Percentiles rank a stretch among this genome's conserved stretches.
These are phyloP conservation scores for Helicocarpus griseus DNA, from an alignment of 2,329 filamentous ascomycete species.

Conservation along the genomic window DNA sequence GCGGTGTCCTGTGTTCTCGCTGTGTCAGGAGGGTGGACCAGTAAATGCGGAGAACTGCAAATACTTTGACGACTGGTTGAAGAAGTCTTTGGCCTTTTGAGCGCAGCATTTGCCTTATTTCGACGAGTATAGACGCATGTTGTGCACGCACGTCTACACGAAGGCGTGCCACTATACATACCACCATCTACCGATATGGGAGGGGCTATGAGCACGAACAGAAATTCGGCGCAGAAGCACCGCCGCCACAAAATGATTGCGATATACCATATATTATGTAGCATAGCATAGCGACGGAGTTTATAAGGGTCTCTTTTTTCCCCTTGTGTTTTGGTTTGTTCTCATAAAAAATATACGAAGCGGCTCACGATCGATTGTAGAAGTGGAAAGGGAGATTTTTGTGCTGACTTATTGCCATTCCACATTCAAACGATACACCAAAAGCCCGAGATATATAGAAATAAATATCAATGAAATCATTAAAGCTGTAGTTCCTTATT, in stretches of 20 bases:
- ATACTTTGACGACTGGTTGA: constrained; percentile 83
- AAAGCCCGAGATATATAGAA: neutral
- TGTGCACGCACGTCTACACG: no score
- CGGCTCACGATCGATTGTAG: no score
- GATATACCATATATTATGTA: constrained; percentile 4
- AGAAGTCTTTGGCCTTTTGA: constrained; percentile 28
- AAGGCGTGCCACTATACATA: neutral
- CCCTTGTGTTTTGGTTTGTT: neutral
- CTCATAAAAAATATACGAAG: neutral
- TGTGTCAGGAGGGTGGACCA: constrained; percentile 83
- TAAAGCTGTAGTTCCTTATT: no score
- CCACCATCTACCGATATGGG: neutral
- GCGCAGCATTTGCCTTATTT: no score
- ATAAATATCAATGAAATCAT: neutral
- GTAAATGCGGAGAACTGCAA: constrained; percentile 84
- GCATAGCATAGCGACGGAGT: constrained; percentile 13
- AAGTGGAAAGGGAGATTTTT: neutral
- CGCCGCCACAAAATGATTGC: neutral
- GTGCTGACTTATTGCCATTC: neutral
- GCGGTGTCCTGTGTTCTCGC: constrained; percentile 80
- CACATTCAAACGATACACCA: neutral
- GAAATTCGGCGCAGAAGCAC: neutral
- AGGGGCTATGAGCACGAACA: neutral
- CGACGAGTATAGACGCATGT: no score
- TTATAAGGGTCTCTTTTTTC: constrained; percentile 1